phyloP scores from a whole-genome alignment of 192 early-diverging fungal genomes.

The Backusella tuberculispora region DNA sequence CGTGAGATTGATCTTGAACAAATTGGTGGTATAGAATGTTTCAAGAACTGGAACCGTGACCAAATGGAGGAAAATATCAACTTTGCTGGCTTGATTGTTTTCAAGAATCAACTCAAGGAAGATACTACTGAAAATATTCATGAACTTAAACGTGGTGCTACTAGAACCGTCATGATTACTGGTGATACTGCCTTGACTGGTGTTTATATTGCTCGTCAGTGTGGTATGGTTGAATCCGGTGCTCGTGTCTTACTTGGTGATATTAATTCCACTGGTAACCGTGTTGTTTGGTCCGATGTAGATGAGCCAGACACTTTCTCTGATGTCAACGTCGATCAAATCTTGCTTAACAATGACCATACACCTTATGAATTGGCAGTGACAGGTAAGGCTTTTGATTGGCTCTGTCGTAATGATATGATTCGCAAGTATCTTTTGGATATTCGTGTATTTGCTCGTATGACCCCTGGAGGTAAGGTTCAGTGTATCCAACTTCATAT shows the following conservation, averaged over 20 bases:
- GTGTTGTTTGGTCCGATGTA: conserved; percentile 62
- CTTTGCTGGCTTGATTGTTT: conserved; percentile 68
- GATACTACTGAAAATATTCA: conserved; percentile 70
- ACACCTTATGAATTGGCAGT: conserved; percentile 69
- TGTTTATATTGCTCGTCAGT: conserved; percentile 68
- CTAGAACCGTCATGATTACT: conserved; percentile 82
- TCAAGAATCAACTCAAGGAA: conserved; percentile 78
- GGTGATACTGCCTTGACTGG: conserved; percentile 81
- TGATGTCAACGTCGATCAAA: conserved; percentile 40
- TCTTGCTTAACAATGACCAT: conserved; percentile 33
- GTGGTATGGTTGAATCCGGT: conserved; percentile 49
- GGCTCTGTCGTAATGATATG: conserved; percentile 46
- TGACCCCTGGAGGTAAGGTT: conserved; percentile 79
- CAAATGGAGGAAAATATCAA: conserved; percentile 63
- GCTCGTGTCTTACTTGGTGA: conserved; percentile 55
- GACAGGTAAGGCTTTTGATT: conserved; percentile 70
- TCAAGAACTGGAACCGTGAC: conserved; percentile 49
- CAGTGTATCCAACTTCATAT: conserved; percentile 74
- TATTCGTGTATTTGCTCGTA: conserved; percentile 79
- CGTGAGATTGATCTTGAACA: conserved; percentile 47
- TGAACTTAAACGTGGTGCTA: conserved; percentile 69
- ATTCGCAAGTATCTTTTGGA: conserved; percentile 63
- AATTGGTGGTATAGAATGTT: conserved; percentile 33
- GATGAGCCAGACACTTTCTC: conserved; percentile 47
- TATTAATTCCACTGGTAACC: conserved; percentile 41